Conservation (phyloP, 2,329 filamentous ascomycete species). For the Camptophora hylomeconis region DNA sequence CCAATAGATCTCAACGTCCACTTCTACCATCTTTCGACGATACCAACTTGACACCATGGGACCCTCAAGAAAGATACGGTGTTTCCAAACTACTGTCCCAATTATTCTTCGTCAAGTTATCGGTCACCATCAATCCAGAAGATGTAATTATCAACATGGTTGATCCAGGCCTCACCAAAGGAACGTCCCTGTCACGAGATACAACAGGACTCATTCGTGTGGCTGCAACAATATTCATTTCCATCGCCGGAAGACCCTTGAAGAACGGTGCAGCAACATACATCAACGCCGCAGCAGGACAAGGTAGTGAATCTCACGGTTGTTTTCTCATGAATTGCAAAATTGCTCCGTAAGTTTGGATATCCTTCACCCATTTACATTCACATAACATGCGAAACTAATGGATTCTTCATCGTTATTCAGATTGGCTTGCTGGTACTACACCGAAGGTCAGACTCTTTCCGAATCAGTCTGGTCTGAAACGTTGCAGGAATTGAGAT, state of each 20-base stretch:
- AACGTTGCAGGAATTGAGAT: too few species aligned
- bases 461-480: too few species aligned
- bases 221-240: conserved; percentile 8
- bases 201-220: conserved; percentile 7
- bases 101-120: conserved; percentile 25
- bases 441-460: too few species aligned
- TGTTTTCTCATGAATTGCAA: too few species aligned
- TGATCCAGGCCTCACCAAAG: conserved; percentile 33
- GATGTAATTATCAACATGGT: conserved; percentile 34
- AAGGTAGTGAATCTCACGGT: too few species aligned
- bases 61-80: conserved; percentile 16
- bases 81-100: conserved; percentile 23
- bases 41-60: conserved; percentile 13
- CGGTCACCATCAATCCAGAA: conserved; percentile 24
- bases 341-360: too few species aligned
- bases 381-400: too few species aligned
- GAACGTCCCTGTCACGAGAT: conserved; percentile 29
- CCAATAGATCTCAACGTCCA: conserved; percentile 5
- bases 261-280: too few species aligned
- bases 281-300: too few species aligned
- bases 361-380: too few species aligned
- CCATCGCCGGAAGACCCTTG: conserved; percentile 13
- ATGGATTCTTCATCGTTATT: too few species aligned
- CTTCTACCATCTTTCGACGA: conserved; percentile 22
- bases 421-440: too few species aligned